Evolutionary conservation across 495 filamentous ascomycete species (phyloP).

Genomic region (Polyplosphaeria fusca): DNA sequence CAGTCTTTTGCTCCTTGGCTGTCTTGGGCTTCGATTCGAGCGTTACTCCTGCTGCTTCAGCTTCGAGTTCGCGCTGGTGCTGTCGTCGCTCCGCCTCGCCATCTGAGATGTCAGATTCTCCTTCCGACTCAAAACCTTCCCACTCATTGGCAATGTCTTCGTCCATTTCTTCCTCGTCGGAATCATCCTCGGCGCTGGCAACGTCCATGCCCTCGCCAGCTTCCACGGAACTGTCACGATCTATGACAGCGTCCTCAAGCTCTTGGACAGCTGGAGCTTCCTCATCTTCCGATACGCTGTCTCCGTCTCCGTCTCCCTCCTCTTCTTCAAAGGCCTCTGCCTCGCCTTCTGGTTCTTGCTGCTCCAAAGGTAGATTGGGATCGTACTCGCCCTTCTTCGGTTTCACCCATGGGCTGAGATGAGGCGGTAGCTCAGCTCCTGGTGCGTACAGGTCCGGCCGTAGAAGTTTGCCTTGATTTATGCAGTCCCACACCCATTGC

Average conservation of each 20-base stretch:
- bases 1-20: conserved; percentile 29
- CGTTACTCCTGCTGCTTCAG: conserved; percentile 66
- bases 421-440: conserved; percentile 82
- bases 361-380: conserved; percentile 72
- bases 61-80: conserved; percentile 86
- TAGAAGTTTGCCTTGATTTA: conserved; percentile 86
- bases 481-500: conserved; percentile 96
- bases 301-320: conserved; percentile 55
- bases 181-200: conserved; percentile 47
- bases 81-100: conserved; percentile 52
- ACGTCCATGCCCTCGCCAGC: conserved; percentile 58
- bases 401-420: conserved; percentile 96
- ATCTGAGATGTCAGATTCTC: conserved; percentile 50
- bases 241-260: conserved; percentile 29
- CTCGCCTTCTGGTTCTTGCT: conserved; percentile 76
- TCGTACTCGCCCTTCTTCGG: conserved; percentile 79
- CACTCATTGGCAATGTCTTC: conserved; percentile 37
- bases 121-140: conserved; percentile 48
- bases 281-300: conserved; percentile 43
- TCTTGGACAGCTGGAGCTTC: conserved; percentile 37
- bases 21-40: conserved; percentile 39
- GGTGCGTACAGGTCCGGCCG: conserved; percentile 85
- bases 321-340: conserved; percentile 67
- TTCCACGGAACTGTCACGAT: conserved; percentile 45
- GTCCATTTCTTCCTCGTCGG: conserved; percentile 46